Percentiles rank a stretch among this genome's conserved stretches.
These are phyloP conservation scores for Annona cherimola DNA, from an alignment of 164 flowering plant genomes.

Conservation along the genomic window DNA sequence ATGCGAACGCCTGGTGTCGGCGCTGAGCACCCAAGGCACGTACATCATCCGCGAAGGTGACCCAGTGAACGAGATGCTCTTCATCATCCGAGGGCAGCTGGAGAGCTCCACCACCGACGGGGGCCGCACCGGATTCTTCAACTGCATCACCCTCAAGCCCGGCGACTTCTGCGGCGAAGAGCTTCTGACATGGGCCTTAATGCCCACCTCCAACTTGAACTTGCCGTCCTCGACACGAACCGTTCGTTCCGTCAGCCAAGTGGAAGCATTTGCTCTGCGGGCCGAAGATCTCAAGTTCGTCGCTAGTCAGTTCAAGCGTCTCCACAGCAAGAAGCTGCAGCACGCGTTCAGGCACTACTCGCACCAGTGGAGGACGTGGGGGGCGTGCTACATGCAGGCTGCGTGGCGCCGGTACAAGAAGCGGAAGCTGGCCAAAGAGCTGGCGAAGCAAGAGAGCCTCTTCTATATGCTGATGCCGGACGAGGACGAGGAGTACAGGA, in stretches of 20 bases:
- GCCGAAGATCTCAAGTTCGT: conserved; percentile 68
- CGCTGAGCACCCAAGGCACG: conserved; percentile 57
- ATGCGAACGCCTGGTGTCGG: conserved; percentile 64
- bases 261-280: conserved; percentile 65
- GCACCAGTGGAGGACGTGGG: conserved; percentile 78
- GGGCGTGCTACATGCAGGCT: conserved; percentile 61
- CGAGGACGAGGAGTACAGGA: not conserved
- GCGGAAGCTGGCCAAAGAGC: conserved; percentile 29
- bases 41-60: conserved; percentile 60
- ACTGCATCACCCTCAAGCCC: conserved; percentile 46
- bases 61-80: conserved; percentile 75
- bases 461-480: conserved; percentile 29
- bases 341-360: conserved; percentile 61
- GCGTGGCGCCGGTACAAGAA: conserved; percentile 58
- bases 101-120: conserved; percentile 60
- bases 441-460: conserved; percentile 8
- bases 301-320: conserved; percentile 60
- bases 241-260: conserved; percentile 42
- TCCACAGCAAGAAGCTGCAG: conserved; percentile 68
- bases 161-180: conserved; percentile 84
- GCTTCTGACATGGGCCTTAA: conserved; percentile 80
- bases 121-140: conserved; percentile 68
- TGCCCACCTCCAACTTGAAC: conserved; percentile 44
- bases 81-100: conserved; percentile 57
- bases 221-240: conserved; percentile 67